A percentile compares a stretch with the other conserved stretches of the same genome.
phyloP scores from a whole-genome alignment of 345 rosid genomes.

The Kernera saxatilis region DNA sequence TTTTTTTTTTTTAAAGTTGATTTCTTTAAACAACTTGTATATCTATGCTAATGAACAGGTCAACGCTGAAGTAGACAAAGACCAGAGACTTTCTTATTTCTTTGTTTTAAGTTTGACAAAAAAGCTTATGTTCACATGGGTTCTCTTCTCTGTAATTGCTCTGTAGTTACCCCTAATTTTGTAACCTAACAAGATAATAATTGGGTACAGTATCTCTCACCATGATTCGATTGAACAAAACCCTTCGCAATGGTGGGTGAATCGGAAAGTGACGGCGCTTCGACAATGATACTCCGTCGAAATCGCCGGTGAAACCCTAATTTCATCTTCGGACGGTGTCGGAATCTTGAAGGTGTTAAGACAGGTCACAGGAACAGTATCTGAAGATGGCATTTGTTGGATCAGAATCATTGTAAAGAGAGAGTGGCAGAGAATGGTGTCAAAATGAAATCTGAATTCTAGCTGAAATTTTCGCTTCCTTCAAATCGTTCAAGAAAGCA shows the following conservation, averaged over 20 bases:
- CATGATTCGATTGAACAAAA: background rate
- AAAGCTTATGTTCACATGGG: conserved; percentile 15
- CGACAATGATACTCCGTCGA: background rate
- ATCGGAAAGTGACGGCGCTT: background rate
- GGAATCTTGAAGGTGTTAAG: background rate
- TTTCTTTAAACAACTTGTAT: conserved; percentile 2
- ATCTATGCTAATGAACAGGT: conserved; percentile 16
- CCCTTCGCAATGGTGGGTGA: background rate
- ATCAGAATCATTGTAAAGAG: too few species aligned
- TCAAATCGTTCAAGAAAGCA: too few species aligned
- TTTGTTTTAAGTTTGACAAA: conserved; percentile 7
- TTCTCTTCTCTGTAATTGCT: background rate
- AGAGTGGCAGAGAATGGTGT: too few species aligned
- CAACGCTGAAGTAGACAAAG: conserved; percentile 16
- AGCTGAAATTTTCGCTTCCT: too few species aligned
- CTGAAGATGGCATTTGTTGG: too few species aligned
- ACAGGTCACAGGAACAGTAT: too few species aligned
- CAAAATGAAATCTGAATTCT: too few species aligned
- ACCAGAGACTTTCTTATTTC: background rate
- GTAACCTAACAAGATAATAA: background rate
- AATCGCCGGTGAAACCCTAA: background rate
- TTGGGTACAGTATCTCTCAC: background rate
- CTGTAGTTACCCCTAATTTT: background rate
- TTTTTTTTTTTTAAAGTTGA: background rate
- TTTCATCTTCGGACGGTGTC: background rate